Conservation (phyloP, 805 yeast genomes). For the Candida odintsovae region DNA sequence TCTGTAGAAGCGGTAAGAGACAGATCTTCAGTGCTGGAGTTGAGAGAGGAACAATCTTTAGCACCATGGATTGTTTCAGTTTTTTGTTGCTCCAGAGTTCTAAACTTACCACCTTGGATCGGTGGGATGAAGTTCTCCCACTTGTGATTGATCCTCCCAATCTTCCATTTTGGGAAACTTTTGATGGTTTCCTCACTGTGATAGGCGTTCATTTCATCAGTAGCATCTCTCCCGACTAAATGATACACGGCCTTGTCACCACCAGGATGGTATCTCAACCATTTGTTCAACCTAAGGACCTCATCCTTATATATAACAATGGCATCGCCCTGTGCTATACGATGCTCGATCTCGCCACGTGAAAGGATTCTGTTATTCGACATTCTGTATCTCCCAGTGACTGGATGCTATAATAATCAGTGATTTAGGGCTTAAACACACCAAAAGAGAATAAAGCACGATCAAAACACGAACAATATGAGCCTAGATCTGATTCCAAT, state of each 20-base stretch:
- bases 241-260: slow-evolving; percentile 82
- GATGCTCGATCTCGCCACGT: slow-evolving; percentile 44
- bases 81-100: slow-evolving; percentile 25
- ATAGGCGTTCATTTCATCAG: slow-evolving; percentile 85
- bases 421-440: neutral
- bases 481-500: neutral
- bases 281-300: slow-evolving; percentile 60
- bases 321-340: slow-evolving; percentile 62
- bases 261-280: slow-evolving; percentile 81
- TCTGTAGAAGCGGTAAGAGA: slow-evolving; percentile 8
- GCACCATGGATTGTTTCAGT: neutral
- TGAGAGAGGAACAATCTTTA: neutral
- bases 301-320: slow-evolving; percentile 58
- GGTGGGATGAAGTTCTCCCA: slow-evolving; percentile 86
- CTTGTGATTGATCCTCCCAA: slow-evolving; percentile 56
- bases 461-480: neutral
- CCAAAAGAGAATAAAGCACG: neutral
- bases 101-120: slow-evolving; percentile 69
- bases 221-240: slow-evolving; percentile 84
- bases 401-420: neutral
- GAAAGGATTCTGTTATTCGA: slow-evolving; percentile 25
- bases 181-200: slow-evolving; percentile 56
- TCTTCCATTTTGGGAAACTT: slow-evolving; percentile 48
- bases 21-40: slow-evolving; percentile 2
- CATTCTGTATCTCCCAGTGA: slow-evolving; percentile 3